Conservation (phyloP, 2,329 filamentous ascomycete species). For the Lasiodiplodia theobromae region DNA sequence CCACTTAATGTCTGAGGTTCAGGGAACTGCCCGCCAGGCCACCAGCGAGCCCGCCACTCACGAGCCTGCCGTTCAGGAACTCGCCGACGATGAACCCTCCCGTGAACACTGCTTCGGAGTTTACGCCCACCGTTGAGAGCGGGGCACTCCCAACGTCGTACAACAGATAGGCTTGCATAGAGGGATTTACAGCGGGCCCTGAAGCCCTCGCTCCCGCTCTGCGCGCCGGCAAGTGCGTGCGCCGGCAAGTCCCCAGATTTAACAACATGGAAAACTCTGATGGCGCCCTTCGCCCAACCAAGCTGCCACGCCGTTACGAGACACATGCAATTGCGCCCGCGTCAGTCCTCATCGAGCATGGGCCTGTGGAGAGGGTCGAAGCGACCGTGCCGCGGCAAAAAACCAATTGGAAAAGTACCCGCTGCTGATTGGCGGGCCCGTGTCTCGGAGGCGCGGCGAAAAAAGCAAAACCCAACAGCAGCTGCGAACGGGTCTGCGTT, state of each 20-base stretch:
- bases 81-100: slow-evolving; percentile 6
- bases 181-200: slow-evolving; percentile 5
- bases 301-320: slow-evolving; percentile 5
- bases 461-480: slow-evolving; percentile 6
- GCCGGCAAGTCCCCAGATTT: slow-evolving; percentile 13
- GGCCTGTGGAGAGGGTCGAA: slow-evolving; percentile 4
- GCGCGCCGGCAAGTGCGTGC: slow-evolving; percentile 7
- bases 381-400: slow-evolving; percentile 15
- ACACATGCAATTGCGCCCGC: neutral
- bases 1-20: neutral
- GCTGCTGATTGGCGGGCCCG: slow-evolving; percentile 4
- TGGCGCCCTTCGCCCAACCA: neutral
- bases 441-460: neutral
- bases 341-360: neutral
- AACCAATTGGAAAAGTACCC: neutral
- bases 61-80: neutral
- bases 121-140: neutral
- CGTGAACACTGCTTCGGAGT: neutral
- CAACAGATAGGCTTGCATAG: neutral
- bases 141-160: slow-evolving; percentile 7
- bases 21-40: slow-evolving; percentile 6
- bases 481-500: slow-evolving; percentile 2
- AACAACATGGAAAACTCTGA: slow-evolving; percentile 14
- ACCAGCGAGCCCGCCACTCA: neutral
- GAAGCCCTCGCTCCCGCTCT: neutral